phyloP scores from a whole-genome alignment of 441 rosid genomes.

The Pelargonium myrrhifolium region DNA sequence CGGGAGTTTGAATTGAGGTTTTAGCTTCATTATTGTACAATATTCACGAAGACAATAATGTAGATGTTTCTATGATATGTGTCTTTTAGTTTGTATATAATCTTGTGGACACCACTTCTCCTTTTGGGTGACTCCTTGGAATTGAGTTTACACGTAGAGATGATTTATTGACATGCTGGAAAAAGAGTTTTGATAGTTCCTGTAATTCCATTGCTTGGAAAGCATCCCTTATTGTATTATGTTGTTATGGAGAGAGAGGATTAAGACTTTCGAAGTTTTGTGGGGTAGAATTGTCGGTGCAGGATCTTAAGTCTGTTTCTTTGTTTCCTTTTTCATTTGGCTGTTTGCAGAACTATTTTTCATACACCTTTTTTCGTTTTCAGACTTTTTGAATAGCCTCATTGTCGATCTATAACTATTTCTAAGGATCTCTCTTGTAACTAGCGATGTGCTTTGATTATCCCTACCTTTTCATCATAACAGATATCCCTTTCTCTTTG shows the following conservation, averaged over 20 bases:
- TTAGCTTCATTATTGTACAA: background rate
- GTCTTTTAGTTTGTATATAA: background rate
- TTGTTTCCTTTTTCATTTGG: background rate
- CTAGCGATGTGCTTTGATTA: background rate
- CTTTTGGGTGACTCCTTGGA: conserved; percentile 1
- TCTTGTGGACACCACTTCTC: background rate
- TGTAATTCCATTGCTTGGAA: background rate
- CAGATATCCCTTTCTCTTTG: background rate
- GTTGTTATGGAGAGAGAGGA: background rate
- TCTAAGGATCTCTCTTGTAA: background rate
- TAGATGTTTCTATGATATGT: background rate
- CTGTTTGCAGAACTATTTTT: background rate
- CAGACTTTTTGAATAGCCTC: background rate
- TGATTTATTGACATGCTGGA: background rate
- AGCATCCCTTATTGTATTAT: background rate
- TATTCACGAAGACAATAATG: background rate
- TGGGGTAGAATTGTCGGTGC: background rate
- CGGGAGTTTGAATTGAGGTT: background rate
- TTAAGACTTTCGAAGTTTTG: background rate
- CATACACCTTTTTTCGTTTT: background rate
- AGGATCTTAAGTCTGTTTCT: background rate
- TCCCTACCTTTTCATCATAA: background rate
- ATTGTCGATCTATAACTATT: background rate
- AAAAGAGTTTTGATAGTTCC: background rate
- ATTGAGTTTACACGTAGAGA: background rate